Base-by-base conservation (phyloP, 495 filamentous ascomycete species). In the Viridothelium virens region DNA sequence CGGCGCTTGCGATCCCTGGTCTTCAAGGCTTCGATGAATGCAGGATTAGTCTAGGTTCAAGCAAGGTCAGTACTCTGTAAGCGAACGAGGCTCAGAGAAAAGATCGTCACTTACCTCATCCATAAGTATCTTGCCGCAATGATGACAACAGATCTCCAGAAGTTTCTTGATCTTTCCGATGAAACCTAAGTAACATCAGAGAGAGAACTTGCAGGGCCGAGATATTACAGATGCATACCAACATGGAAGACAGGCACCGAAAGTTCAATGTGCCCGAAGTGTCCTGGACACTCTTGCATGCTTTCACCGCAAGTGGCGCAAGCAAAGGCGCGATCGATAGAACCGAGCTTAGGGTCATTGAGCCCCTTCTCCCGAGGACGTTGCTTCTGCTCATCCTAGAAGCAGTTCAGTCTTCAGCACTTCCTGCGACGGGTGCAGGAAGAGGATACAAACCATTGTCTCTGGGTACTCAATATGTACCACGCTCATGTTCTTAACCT, bases 111-210 rank as follows among this genome's bases (percentile, higher is more conserved):
- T 91, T 85, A 97, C 93, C 86, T 88, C 88, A 83, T 96, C 91
- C 74, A 90, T 86, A 78, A 94, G 83, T 70, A 97, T 89, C 83
- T 91, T 96, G 76, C 91, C 91, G 81, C 94, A 99, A 78, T 94
- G 96, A 79, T 94, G 92, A 83, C 94, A 99, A 73, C 97, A 92
- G 39, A 89, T 91, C 83, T 99, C 94, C 70, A 99, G 82, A 66
- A 99, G 81, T 81, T 96, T 97, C 85, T 99, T 97, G 72, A 92
- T 91, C 79, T 97, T 96, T 69, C 88, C 92, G 77, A 99, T 86
- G 78, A 96, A 98, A 69, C 94, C 88, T 89, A 70, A 11, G 66
- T 14, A 48, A 7, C 33, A 36, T 59, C 31, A 59, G 53, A 9
- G 31, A 59, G 10, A 34, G 6, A 59, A 18, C 18, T 7, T 9